Evolutionary conservation across 192 early-diverging fungal species (phyloP), one percentile per base, ranked within the genome.

Genomic region (Chytriomyces hyalinus): DNA sequence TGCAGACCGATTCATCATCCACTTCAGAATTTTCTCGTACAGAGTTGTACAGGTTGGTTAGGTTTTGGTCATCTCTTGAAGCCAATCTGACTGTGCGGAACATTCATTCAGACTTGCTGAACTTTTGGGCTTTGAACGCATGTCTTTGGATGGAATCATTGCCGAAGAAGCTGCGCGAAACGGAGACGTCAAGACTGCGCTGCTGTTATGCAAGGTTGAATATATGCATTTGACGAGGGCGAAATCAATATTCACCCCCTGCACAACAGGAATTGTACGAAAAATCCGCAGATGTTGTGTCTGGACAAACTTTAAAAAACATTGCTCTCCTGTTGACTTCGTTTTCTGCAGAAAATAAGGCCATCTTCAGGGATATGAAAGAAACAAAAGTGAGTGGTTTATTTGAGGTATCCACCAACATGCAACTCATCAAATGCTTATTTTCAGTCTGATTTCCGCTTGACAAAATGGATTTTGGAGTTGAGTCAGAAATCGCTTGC

Each of bases 131-230:
- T 86, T 86, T 76, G 81, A 83, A 49, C 71, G 84, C 24, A 62
- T 63, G 5, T 49, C 67, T 3, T 68, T 92, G 36, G 79, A 86
- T 49, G 81, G 80, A 28, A 76, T 91, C 46, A 80, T 92, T 36
- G 87, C 89, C 11, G 89, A 92, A 78, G 84, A 88, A 48, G 87
- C 88, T 6, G 82, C 87, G 43, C 80, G 85, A 15, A 81, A 85
- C 47, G 79, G 89, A 43, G 88, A 92, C 77, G 76, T 86, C 61
- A 59, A 69, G 48, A 84, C 77, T n/a, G 81, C 85, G 9, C 65
- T 86, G 6, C 61, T 78, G 6, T 49, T 86, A 2, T 86, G 85
- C 76, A 85, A 84, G 61, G 79, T 76, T 20, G 13, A 61, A 8
- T 60, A 43, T 6, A 43, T 17, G 68, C 28, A 53, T 8, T 73